These are phyloP conservation scores for Curvularia eragrostidis DNA, from an alignment of 2,329 filamentous ascomycete species.

Conservation along the genomic window DNA sequence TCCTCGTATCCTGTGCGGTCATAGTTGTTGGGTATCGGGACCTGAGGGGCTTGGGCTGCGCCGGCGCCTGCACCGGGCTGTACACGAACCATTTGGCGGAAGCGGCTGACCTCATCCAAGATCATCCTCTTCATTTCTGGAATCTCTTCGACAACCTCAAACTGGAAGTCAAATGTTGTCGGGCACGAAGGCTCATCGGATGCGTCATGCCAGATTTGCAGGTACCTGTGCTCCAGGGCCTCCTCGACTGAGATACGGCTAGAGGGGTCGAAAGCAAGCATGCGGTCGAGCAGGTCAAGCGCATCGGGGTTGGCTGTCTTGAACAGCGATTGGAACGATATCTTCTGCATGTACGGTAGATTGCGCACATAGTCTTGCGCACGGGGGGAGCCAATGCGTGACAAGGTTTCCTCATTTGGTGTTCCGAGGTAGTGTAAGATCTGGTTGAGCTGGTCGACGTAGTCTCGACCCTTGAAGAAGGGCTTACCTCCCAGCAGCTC, in stretches of 20 bases:
- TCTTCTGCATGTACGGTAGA: slow-evolving; percentile 92
- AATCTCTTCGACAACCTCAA: slow-evolving; percentile 96
- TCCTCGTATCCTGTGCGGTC: slow-evolving; percentile 66
- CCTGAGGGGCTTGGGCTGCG: slow-evolving; percentile 56
- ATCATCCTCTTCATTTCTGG: slow-evolving; percentile 97
- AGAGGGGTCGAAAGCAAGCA: slow-evolving; percentile 96
- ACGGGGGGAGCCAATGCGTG: slow-evolving; percentile 90
- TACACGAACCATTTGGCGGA: slow-evolving; percentile 68
- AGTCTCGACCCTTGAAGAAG: slow-evolving; percentile 99
- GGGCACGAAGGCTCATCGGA: slow-evolving; percentile 95
- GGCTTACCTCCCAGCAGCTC: slow-evolving; percentile 94
- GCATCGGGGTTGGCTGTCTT: slow-evolving; percentile 94
- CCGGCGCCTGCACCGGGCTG: slow-evolving; percentile 44
- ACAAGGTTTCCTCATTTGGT: slow-evolving; percentile 91
- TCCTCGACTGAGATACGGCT: slow-evolving; percentile 93
- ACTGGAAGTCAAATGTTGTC: slow-evolving; percentile 95
- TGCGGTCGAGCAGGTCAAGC: slow-evolving; percentile 91
- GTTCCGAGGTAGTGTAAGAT: slow-evolving; percentile 98
- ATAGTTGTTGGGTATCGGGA: slow-evolving; percentile 69
- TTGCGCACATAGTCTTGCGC: slow-evolving; percentile 99
- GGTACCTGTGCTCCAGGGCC: slow-evolving; percentile 93
- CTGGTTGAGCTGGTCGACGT: slow-evolving; percentile 99
- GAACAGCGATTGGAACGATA: slow-evolving; percentile 86
- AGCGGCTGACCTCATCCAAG: slow-evolving; percentile 87
- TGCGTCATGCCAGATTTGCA: slow-evolving; percentile 98